These are phyloP conservation scores for Capsicum pubescens DNA, from an alignment of 257 asterid genomes.

Conservation along the genomic window DNA sequence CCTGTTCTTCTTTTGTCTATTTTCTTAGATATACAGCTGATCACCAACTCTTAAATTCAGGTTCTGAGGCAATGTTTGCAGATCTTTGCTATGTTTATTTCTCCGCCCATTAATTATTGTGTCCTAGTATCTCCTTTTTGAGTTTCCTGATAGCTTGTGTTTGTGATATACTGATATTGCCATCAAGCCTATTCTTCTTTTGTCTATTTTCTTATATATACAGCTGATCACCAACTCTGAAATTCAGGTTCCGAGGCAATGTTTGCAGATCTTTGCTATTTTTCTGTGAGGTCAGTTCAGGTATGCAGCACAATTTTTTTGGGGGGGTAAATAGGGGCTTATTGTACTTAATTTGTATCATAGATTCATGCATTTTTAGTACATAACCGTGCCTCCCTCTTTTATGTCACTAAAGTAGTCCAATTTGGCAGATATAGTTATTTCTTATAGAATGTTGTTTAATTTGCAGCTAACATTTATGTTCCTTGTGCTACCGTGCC, in stretches of 20 bases:
- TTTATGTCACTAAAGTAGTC: background rate
- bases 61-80: conserved; percentile 99
- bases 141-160: background rate
- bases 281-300: conserved; percentile 96
- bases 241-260: conserved; percentile 98
- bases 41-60: conserved; percentile 64
- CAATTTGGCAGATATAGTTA: conserved; percentile 13
- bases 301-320: conserved; percentile 42
- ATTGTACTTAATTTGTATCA: background rate
- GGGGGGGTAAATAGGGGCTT: too few species aligned
- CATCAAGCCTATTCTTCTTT: conserved; percentile 6
- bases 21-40: conserved; percentile 48
- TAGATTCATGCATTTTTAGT: conserved; percentile 7
- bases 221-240: conserved; percentile 57
- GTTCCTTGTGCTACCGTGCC: conserved; percentile 92
- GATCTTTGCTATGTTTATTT: conserved; percentile 84
- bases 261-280: conserved; percentile 99
- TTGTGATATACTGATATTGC: background rate
- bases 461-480: conserved; percentile 84
- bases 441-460: conserved; percentile 34
- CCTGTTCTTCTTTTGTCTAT: conserved; percentile 18
- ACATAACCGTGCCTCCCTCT: background rate
- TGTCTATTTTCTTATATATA: conserved; percentile 32
- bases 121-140: conserved; percentile 15
- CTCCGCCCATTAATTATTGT: background rate